phyloP scores from a whole-genome alignment of 257 asterid genomes.

The Gentiana dahurica region DNA sequence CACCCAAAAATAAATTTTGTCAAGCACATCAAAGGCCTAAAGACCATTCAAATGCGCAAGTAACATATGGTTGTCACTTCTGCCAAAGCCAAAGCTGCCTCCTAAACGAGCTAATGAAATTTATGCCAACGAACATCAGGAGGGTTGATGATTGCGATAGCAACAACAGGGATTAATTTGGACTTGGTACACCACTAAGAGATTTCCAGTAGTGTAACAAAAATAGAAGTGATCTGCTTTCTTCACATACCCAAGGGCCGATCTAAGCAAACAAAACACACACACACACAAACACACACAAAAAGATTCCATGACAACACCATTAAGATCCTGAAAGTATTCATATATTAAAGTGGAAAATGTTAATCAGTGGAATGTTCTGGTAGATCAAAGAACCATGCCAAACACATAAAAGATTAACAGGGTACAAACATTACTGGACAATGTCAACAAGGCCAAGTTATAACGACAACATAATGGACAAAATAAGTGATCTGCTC shows the following conservation, averaged over 20 bases:
- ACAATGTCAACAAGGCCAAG: not conserved
- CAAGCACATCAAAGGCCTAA: not conserved
- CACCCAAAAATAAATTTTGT: constrained; percentile 6
- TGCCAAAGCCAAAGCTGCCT: too few species aligned
- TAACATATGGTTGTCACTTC: too few species aligned
- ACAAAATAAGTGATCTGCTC: not conserved
- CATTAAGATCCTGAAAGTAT: not conserved
- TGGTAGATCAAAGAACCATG: not conserved
- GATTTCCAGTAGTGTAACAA: too few species aligned
- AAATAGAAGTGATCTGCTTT: too few species aligned
- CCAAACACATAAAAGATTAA: not conserved
- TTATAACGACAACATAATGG: not conserved
- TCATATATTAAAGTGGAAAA: too few species aligned
- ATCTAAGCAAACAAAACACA: not conserved
- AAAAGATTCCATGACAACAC: too few species aligned
- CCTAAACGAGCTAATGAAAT: too few species aligned
- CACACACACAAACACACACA: too few species aligned
- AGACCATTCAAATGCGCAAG: not conserved
- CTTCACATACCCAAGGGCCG: not conserved
- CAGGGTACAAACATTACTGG: not conserved
- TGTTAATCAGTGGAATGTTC: not conserved
- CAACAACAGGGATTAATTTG: too few species aligned
- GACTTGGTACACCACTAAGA: too few species aligned
- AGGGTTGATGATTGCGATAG: too few species aligned
- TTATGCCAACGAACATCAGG: too few species aligned